Conservation (phyloP, 164 flowering plant species). For the Houttuynia cordata region DNA sequence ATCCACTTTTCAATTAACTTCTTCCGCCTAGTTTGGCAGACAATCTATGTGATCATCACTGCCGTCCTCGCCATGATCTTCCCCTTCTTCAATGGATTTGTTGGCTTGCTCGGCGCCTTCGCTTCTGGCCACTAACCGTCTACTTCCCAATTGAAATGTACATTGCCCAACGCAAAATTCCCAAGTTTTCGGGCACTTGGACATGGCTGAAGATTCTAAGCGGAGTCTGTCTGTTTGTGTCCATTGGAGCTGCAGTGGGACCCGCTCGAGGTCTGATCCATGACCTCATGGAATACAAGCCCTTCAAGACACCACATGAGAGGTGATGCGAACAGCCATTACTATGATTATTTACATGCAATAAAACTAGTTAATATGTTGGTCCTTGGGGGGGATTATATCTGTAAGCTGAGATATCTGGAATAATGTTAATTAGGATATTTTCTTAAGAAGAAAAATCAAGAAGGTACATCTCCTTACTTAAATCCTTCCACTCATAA, state of each 20-base stretch:
- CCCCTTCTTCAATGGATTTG: conserved; percentile 78
- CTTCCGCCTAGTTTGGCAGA: conserved; percentile 69
- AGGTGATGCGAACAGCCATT: not conserved
- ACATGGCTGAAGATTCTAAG: conserved; percentile 55
- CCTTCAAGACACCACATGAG: conserved; percentile 26
- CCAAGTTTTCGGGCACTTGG: conserved; percentile 44
- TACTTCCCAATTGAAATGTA: conserved; percentile 90
- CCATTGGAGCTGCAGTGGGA: conserved; percentile 62
- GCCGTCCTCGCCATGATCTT: conserved; percentile 68
- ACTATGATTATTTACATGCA: not conserved
- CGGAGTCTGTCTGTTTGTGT: conserved; percentile 55
- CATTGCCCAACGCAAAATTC: conserved; percentile 40
- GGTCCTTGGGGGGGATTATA: too few species aligned
- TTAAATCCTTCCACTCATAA: too few species aligned
- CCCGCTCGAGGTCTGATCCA: conserved; percentile 52
- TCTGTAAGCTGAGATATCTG: too few species aligned
- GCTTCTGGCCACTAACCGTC: conserved; percentile 82
- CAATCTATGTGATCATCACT: conserved; percentile 46
- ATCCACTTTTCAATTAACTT: conserved; percentile 33
- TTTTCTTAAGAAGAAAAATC: too few species aligned
- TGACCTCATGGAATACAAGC: conserved; percentile 45
- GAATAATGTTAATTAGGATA: too few species aligned
- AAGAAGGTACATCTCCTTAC: too few species aligned
- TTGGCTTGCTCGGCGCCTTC: conserved; percentile 67
- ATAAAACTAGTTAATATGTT: not conserved